Conservation (phyloP, 2,329 filamentous ascomycete genomes). For the Stemphylium beticola region DNA sequence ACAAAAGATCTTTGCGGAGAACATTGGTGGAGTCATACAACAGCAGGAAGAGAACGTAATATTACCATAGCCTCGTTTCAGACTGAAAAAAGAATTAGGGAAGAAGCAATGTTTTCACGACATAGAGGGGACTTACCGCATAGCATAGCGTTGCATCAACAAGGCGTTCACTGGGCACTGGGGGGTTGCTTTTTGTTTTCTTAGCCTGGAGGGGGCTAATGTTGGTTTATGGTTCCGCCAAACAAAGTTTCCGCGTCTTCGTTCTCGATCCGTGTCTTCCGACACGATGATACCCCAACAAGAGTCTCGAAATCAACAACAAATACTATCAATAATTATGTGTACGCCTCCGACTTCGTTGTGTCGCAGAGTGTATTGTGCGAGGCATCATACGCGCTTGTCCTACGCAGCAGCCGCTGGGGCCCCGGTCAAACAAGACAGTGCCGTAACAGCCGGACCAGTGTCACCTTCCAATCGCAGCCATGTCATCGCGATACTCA, state of each 20-base stretch:
- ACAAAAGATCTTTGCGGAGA: slow-evolving; percentile 44
- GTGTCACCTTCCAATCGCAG: slow-evolving; percentile 1
- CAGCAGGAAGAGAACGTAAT: slow-evolving; percentile 42
- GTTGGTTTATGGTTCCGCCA: not conserved
- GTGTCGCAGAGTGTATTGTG: not conserved
- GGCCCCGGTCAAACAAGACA: not conserved
- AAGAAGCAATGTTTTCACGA: slow-evolving; percentile 21
- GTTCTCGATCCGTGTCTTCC: slow-evolving; percentile 25
- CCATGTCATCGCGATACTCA: not conserved
- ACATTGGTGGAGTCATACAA: slow-evolving; percentile 33
- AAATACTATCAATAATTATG: not conserved
- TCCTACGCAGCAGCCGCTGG: not conserved
- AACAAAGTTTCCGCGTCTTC: slow-evolving; percentile 4
- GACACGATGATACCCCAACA: slow-evolving; percentile 32
- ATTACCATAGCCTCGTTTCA: not conserved
- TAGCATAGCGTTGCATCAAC: slow-evolving; percentile 33
- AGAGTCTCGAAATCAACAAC: slow-evolving; percentile 13
- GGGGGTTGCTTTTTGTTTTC: slow-evolving; percentile 3
- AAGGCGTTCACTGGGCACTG: slow-evolving; percentile 24
- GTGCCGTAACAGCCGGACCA: not conserved
- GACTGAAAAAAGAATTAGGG: not conserved
- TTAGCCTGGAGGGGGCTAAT: slow-evolving; percentile 1
- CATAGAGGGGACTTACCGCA: slow-evolving; percentile 34
- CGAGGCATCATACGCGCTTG: not conserved
- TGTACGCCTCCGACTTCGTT: not conserved